phyloP scores from a whole-genome alignment of 352 stramenopile genomes.

The Phytopythium mirpurense region DNA sequence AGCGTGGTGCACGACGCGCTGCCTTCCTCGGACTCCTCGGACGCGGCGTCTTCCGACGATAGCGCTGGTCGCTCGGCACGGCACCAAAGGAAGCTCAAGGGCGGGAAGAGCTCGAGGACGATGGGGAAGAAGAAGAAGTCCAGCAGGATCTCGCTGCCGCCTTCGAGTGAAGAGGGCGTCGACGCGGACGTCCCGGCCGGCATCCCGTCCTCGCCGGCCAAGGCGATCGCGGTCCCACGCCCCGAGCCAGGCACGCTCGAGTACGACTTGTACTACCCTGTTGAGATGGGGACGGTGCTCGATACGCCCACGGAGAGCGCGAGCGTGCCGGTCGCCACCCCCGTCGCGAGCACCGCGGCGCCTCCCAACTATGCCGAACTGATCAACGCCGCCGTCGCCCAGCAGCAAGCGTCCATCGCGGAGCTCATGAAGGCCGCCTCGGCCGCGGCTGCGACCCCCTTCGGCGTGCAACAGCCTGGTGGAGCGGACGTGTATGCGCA shows the following conservation, averaged over 20 bases:
- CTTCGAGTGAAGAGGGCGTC: not conserved
- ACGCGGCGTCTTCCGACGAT: slow-evolving; percentile 11
- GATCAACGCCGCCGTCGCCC: not conserved
- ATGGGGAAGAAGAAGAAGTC: not conserved
- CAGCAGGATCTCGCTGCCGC: not conserved
- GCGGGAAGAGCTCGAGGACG: slow-evolving; percentile 9
- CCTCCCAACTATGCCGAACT: not conserved
- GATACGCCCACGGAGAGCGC: not conserved
- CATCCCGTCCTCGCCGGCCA: not conserved
- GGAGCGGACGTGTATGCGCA: not conserved
- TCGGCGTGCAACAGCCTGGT: not conserved
- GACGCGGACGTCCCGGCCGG: not conserved
- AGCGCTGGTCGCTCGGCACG: slow-evolving; percentile 8
- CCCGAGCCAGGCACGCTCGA: slow-evolving; percentile 4
- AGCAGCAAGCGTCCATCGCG: slow-evolving; percentile 6
- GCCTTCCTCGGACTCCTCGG: slow-evolving; percentile 29
- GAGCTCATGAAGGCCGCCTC: slow-evolving; percentile 2
- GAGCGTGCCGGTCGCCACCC: not conserved
- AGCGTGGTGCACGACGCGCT: slow-evolving; percentile 30
- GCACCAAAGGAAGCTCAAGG: slow-evolving; percentile 24
- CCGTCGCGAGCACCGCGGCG: not conserved
- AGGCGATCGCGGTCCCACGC: not conserved
- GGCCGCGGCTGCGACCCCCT: not conserved
- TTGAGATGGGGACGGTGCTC: slow-evolving; percentile 1
- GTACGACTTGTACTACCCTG: slow-evolving; percentile 7